Base-by-base conservation (phyloP, 306 rosid species). In the Lathyrus sativus region DNA sequence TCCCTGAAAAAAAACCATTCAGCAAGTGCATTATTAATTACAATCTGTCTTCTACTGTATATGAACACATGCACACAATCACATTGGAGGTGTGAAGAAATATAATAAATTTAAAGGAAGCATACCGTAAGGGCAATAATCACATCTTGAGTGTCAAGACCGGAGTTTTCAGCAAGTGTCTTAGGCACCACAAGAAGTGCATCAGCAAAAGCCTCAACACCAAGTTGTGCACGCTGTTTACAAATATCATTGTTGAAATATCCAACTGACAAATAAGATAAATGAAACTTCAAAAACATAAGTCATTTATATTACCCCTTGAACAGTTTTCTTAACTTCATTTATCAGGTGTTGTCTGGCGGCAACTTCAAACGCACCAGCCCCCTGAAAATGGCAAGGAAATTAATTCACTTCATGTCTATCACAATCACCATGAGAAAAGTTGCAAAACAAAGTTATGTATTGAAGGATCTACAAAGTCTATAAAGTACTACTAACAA, bases 301-400 rank as follows among this genome's bases (percentile, higher is more conserved):
- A 60, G 66, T 41, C 19, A 62, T 39, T 57, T 22, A 1, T n/a
- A 56, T 76, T 93, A 93, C 98, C 95, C 98, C 98, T 84, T 93
- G 57, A 74, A 93, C 95, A 73, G 96, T 90, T 77, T 90, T 93
- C 85, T 90, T 93, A 51, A 90, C 95, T 82, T 93, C 95, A 15
- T 90, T 86, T 5, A 90, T 15, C 73, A 93, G 75, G 80, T 93
- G 48, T 60, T 93, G 96, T 69, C 96, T 85, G 44, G 98, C 96
- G 55, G 98, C 98, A 72, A 93, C 93, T 90, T 93, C 98, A 82
- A 93, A 93, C 51, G 95, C 92, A 57, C 97, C 98, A 46, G 98
- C 98, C 56, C 98, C 98, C 98, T 93, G 79, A 55, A 77, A 19
- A 73, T 22, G 55, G 66, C 57, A 54, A 57, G 38, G 51, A 71